Percentiles rank a stretch among this genome's conserved stretches.
Conservation (phyloP, 805 yeast species). For the Kluyveromyces siamensis region DNA sequence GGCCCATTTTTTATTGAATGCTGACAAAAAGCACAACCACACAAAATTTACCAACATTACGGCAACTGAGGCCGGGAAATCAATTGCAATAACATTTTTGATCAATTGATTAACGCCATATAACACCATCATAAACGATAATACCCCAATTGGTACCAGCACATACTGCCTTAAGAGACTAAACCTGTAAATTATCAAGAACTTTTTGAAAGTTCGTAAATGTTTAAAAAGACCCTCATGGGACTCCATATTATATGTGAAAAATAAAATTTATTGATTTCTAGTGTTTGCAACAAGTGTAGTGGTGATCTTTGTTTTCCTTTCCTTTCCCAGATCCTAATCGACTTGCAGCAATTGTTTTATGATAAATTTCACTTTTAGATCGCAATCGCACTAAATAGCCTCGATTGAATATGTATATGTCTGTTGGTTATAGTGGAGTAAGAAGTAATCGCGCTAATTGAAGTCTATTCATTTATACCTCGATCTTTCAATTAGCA, state of each 20-base stretch:
- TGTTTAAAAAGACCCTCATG: neutral
- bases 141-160: slow-evolving; percentile 13
- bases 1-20: slow-evolving; percentile 9
- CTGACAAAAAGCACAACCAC: slow-evolving; percentile 11
- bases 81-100: slow-evolving; percentile 11
- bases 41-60: slow-evolving; percentile 17
- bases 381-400: too few species aligned
- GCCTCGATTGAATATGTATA: too few species aligned
- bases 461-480: too few species aligned
- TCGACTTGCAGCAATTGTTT: too few species aligned
- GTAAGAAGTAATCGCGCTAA: too few species aligned
- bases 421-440: too few species aligned
- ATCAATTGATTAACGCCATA: slow-evolving; percentile 16
- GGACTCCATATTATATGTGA: neutral
- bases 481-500: too few species aligned
- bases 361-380: too few species aligned
- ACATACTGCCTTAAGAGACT: slow-evolving; percentile 12
- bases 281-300: too few species aligned
- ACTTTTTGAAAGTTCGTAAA: slow-evolving; percentile 5
- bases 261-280: too few species aligned
- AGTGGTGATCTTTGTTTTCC: too few species aligned
- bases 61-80: slow-evolving; percentile 18
- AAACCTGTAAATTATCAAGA: slow-evolving; percentile 5
- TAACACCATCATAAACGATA: slow-evolving; percentile 11
- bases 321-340: too few species aligned